Evolutionary conservation across 768 basidiomycete species (phyloP), one percentile per base, ranked within the genome.

Genomic region (Termitomyces sp.): DNA sequence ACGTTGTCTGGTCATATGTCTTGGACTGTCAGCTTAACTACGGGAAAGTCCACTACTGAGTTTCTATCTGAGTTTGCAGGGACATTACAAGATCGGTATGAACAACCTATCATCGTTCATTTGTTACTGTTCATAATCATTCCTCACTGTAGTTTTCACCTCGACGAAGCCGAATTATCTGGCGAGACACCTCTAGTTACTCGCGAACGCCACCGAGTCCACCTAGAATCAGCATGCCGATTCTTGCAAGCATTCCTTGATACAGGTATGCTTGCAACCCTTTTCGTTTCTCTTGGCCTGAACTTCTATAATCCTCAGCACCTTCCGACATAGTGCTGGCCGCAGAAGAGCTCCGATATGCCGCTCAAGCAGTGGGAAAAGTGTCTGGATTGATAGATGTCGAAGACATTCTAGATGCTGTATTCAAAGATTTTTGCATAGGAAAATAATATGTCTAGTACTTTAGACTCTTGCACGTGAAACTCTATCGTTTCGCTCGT

Each of bases 381-480:
- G 84, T 95, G n/a, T 85, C 88, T 2, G 93, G 94, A 4, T 67
- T 80, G 8, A 86, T 96, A 55, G 87, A 86, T 47, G 83, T 87
- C 13, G 94, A 96, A 64, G 92, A 95, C 58, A 77, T 95, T 8
- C 70, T 96, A 22, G 92, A 93, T 57, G 81, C 82, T 20, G 80
- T 96, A 26, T 96, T 96, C 67, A 77, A 79, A 34, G 88, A 90
- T 51, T 96, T 96, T 70, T 96, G 94, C 66, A 91, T 95, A 52
- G 93, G 93, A 37, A 92, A 94, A 73, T 67, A 47, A 61, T 34
- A 36, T 33, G 28, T 24, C 34, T 16, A 20, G 28, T 2, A 5
- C 12, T 15, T n/a, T 12, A 24, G 24, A 42, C 41, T 45, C 10
- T 29, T n/a, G 6, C 37, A 34, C 20, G 18, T 55, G 33, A 13